Conservation (phyloP, 768 basidiomycete genomes). For the Pleurotus pulmonarius region DNA sequence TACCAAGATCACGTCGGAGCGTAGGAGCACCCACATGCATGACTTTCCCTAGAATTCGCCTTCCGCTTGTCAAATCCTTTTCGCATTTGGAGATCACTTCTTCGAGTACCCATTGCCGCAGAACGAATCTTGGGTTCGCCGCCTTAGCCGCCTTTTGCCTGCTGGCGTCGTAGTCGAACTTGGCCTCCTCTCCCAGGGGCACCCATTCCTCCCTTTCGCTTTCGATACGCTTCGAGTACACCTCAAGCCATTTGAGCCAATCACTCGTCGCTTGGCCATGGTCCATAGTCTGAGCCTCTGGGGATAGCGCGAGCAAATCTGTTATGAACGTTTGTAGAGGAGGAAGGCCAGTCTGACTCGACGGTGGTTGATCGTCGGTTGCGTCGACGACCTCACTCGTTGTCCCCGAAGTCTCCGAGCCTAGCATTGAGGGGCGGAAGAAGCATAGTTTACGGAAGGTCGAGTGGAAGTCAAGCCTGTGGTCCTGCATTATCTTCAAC, state of each 20-base stretch:
- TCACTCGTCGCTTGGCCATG: conserved; percentile 41
- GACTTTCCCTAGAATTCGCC: conserved; percentile 72
- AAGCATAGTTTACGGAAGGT: conserved; percentile 72
- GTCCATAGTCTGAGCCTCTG: conserved; percentile 43
- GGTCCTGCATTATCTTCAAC: conserved; percentile 66
- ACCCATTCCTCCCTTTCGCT: conserved; percentile 48
- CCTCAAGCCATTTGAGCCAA: conserved; percentile 62
- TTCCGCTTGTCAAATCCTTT: conserved; percentile 57
- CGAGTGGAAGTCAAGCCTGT: conserved; percentile 83
- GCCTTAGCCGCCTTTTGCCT: conserved; percentile 46
- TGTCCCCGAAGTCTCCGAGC: conserved; percentile 2
- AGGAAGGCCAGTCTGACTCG: background rate
- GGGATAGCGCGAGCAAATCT: conserved; percentile 41
- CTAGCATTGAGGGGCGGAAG: conserved; percentile 49
- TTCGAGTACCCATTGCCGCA: conserved; percentile 95
- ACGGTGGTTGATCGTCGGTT: background rate
- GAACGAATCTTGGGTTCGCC: conserved; percentile 87
- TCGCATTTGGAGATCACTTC: conserved; percentile 83
- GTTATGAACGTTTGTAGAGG: conserved; percentile 39
- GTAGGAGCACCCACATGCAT: conserved; percentile 56
- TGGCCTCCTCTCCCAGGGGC: conserved; percentile 10
- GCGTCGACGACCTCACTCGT: background rate
- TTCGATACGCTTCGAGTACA: conserved; percentile 56
- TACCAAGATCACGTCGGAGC: conserved; percentile 4
- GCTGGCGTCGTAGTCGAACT: conserved; percentile 36